Percentiles rank a stretch among this genome's conserved stretches.
Evolutionary conservation across 1,284 basidiomycete genomes (phyloP).

Genomic region (Melampsora americana): DNA sequence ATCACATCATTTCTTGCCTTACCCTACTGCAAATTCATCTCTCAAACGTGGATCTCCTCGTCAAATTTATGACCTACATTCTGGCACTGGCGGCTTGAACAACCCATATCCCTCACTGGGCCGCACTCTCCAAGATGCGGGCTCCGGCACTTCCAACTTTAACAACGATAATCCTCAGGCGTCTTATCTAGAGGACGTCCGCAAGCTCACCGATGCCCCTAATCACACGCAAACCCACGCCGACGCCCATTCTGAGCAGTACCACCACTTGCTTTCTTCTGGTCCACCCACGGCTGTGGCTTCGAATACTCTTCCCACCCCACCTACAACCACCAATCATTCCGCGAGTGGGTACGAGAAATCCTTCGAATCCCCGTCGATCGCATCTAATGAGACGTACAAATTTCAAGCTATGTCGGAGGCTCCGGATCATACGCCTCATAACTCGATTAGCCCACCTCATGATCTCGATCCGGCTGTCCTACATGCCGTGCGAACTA

Average conservation of each 20-base stretch:
- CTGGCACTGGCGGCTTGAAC: neutral
- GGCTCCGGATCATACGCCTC: slow-evolving; percentile 7
- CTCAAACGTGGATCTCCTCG: slow-evolving; percentile 23
- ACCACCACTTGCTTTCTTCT: neutral
- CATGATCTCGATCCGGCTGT: slow-evolving; percentile 22
- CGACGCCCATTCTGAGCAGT: neutral
- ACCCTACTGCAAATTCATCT: neutral
- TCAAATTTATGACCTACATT: slow-evolving; percentile 6
- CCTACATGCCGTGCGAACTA: slow-evolving; percentile 1
- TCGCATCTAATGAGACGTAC: slow-evolving; percentile 10
- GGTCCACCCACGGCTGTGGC: neutral
- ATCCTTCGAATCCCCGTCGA: neutral
- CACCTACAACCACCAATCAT: neutral
- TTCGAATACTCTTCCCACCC: neutral
- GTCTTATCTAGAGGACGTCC: neutral
- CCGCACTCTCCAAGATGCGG: neutral
- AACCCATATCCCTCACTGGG: neutral
- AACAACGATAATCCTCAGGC: neutral
- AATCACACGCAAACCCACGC: neutral
- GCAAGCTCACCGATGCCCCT: neutral
- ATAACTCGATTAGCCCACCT: neutral
- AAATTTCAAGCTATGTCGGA: neutral
- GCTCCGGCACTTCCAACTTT: neutral
- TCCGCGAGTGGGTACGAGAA: neutral
- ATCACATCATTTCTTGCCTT: slow-evolving; percentile 20